Percentiles rank a stretch among this genome's conserved stretches.
Evolutionary conservation across 2,329 filamentous ascomycete genomes (phyloP).

Genomic region (Ophiocordyceps camponoti-saundersi): DNA sequence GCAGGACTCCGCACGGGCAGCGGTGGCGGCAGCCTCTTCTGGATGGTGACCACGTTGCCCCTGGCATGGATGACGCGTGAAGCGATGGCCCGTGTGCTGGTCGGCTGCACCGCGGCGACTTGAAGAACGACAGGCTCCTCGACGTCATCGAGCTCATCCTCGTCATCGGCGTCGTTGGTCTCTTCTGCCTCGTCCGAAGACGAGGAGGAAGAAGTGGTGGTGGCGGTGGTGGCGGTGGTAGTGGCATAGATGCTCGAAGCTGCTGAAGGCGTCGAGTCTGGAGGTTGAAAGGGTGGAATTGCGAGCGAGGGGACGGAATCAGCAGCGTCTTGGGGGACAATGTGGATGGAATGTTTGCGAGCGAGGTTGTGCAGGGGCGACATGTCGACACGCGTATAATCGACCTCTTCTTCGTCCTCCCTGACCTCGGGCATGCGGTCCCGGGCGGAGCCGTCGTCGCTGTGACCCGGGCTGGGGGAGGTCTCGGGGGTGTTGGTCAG

Average conservation of each 20-base stretch:
- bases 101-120: slow-evolving; percentile 39
- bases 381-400: slow-evolving; percentile 42
- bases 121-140: slow-evolving; percentile 56
- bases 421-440: slow-evolving; percentile 16
- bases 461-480: slow-evolving; percentile 35
- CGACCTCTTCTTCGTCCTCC: slow-evolving; percentile 29
- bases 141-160: slow-evolving; percentile 27
- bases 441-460: slow-evolving; percentile 30
- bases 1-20: slow-evolving; percentile 64
- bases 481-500: slow-evolving; percentile 33
- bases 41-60: slow-evolving; percentile 70
- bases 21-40: slow-evolving; percentile 61
- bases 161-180: slow-evolving; percentile 19
- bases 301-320: background rate
- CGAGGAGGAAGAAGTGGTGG: background rate
- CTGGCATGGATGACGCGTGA: slow-evolving; percentile 54
- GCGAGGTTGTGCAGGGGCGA: slow-evolving; percentile 29
- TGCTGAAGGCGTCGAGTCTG: background rate
- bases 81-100: slow-evolving; percentile 37
- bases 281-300: background rate
- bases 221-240: no score
- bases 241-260: slow-evolving; percentile 8
- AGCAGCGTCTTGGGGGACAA: slow-evolving; percentile 5
- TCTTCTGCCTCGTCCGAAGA: slow-evolving; percentile 7
- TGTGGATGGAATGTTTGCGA: slow-evolving; percentile 16